Percentiles rank a stretch among this genome's conserved stretches.
Evolutionary conservation across 2,329 filamentous ascomycete species (phyloP).

Genomic region (Aspergillus novoparasiticus): DNA sequence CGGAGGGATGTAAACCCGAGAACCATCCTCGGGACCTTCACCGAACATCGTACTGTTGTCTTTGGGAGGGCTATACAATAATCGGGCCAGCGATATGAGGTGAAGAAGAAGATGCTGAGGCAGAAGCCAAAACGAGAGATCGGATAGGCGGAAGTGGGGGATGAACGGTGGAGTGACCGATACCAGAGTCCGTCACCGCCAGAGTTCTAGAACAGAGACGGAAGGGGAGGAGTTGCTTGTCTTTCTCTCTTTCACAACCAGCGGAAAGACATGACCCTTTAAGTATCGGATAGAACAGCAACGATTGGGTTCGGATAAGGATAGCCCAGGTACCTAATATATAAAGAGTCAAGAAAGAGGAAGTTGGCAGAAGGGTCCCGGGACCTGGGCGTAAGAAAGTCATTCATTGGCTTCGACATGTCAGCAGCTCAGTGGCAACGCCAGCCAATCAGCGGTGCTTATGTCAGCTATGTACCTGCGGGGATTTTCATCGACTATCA

Average conservation of each 20-base stretch:
- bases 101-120: neutral
- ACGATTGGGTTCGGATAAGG: neutral
- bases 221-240: neutral
- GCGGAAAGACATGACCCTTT: conserved; percentile 9
- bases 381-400: neutral
- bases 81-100: conserved; percentile 15
- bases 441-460: conserved; percentile 15
- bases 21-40: conserved; percentile 34
- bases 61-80: neutral
- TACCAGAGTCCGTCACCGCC: conserved; percentile 12
- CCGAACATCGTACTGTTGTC: conserved; percentile 29
- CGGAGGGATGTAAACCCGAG: conserved; percentile 36
- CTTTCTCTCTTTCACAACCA: conserved; percentile 14
- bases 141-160: conserved; percentile 11
- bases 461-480: conserved; percentile 18
- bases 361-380: neutral
- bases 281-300: neutral
- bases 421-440: conserved; percentile 10
- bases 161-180: conserved; percentile 13
- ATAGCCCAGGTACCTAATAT: neutral
- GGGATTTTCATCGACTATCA: conserved; percentile 2
- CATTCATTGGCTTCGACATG: conserved; percentile 6
- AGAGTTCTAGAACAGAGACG: conserved; percentile 16
- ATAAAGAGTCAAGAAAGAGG: neutral
- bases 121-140: neutral